Evolutionary conservation across 257 asterid species (phyloP), one percentile per base, ranked within the genome.

Genomic region (Hygrophila difformis): DNA sequence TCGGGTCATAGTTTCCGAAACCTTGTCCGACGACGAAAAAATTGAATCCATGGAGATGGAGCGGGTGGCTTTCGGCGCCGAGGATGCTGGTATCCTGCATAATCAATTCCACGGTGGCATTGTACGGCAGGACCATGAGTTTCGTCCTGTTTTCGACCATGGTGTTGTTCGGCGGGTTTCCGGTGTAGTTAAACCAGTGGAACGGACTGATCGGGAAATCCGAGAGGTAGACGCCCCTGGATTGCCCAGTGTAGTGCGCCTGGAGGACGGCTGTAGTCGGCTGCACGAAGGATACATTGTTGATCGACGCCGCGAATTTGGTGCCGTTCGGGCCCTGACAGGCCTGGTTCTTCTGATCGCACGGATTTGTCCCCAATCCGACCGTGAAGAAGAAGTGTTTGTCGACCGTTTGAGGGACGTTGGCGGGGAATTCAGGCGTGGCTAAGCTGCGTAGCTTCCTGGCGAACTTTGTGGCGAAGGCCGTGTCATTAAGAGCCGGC

Each of bases 21-120:
- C 93, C 93, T 36, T 63, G 82, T 0, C 84, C 93, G 28, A 81
- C 33, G 0, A 81, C 57, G 22, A 71, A 81, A 75, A 81, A 81
- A 41, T 81, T 77, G 61, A 57, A 81, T 29, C 87, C 93, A 22
- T 81, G 93, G 36, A 77, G 74, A 28, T 81, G 93, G 14, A 81
- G 59, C 12, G 84, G 93, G 54, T 81, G 93, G 56, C 76, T 62
- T 56, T 81, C 84, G 1, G 79, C 77, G 0, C 70, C 67, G 1
- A 81, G 47, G 23, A 77, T 69, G 66, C 84, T 77, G 5, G 87
- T 77, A 13, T 77, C 93, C 62, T 81, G 93, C 67, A 81, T 1
- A 10, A 81, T 70, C 51, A 81, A 53, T 58, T 81, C 82, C 48
- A 74, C 84, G 18, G 60, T 56, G 3, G 84, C 36, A 45, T 70